A percentile compares a stretch with the other conserved stretches of the same genome.
Evolutionary conservation across 148 eudicot genomes (phyloP).

Genomic region (Arctostaphylos glauca): DNA sequence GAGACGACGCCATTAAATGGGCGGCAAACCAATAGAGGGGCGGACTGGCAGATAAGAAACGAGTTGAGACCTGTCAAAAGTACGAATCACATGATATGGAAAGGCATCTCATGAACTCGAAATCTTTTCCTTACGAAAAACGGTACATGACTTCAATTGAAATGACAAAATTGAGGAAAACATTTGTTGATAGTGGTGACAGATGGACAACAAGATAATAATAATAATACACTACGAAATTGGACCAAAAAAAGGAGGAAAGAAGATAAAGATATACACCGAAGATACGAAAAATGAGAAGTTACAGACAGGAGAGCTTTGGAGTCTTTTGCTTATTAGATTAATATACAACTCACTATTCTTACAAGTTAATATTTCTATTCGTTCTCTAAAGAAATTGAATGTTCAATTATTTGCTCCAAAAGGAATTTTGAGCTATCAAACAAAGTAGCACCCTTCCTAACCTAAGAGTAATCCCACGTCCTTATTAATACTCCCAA

Average conservation of each 20-base stretch:
- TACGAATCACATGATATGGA: not conserved
- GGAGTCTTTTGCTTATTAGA: not conserved
- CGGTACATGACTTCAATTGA: not conserved
- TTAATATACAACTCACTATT: not conserved
- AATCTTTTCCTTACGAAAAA: not conserved
- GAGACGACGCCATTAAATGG: slow-evolving; percentile 44
- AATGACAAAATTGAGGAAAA: not conserved
- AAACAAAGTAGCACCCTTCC: not conserved
- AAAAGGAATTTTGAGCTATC: not conserved
- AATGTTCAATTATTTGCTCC: not conserved
- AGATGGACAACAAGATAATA: not conserved
- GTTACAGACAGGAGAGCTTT: not conserved
- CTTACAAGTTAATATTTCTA: not conserved
- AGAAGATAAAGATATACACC: not conserved
- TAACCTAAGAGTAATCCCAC: not conserved
- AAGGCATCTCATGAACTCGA: not conserved
- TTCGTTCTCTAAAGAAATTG: not conserved
- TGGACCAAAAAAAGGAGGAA: not conserved
- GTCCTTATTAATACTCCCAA: not conserved
- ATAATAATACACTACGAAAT: too few relatives aligned
- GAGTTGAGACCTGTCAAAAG: slow-evolving; percentile 73
- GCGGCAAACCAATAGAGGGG: slow-evolving; percentile 94
- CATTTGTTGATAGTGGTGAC: not conserved
- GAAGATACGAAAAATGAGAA: not conserved
- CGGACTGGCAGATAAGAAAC: slow-evolving; percentile 90